Percentiles rank a stretch among this genome's conserved stretches.
Conservation (phyloP, 139 green algal genomes). For the Mesotaenium endlicherianum region DNA sequence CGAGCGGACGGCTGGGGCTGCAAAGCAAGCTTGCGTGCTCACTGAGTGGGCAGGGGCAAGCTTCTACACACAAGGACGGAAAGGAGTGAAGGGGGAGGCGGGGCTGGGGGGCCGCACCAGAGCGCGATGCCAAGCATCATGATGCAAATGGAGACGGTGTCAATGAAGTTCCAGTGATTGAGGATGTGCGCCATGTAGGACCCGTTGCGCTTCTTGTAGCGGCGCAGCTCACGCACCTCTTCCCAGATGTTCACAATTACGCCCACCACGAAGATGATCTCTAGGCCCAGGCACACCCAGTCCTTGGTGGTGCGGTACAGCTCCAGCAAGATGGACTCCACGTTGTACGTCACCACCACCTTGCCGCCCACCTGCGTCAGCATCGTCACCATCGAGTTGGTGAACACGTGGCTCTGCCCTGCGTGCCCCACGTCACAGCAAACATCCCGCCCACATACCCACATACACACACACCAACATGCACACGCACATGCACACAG, state of each 20-base stretch:
- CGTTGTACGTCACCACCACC: constrained; percentile 11
- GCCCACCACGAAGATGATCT: neutral
- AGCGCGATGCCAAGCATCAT: constrained; percentile 62
- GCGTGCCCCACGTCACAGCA: constrained; percentile 40
- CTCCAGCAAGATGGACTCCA: neutral
- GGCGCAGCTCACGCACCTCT: constrained; percentile 4
- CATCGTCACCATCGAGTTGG: neutral
- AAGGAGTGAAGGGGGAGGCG: too few species aligned
- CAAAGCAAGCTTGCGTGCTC: too few species aligned
- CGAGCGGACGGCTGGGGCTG: too few species aligned
- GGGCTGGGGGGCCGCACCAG: too few species aligned
- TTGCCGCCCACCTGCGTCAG: constrained; percentile 17
- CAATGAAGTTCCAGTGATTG: constrained; percentile 67
- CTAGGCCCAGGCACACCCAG: neutral
- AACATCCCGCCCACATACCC: too few species aligned
- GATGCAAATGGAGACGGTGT: constrained; percentile 67
- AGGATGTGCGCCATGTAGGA: constrained; percentile 54
- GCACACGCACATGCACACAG: too few species aligned
- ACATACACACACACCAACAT: too few species aligned
- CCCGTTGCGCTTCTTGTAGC: neutral
- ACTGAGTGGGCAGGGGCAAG: too few species aligned
- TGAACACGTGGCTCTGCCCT: constrained; percentile 3
- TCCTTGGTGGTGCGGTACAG: neutral
- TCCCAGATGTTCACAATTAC: neutral
- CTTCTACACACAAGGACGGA: too few species aligned